Base-by-base conservation (phyloP, 768 basidiomycete species). In the Boletus bicolor region DNA sequence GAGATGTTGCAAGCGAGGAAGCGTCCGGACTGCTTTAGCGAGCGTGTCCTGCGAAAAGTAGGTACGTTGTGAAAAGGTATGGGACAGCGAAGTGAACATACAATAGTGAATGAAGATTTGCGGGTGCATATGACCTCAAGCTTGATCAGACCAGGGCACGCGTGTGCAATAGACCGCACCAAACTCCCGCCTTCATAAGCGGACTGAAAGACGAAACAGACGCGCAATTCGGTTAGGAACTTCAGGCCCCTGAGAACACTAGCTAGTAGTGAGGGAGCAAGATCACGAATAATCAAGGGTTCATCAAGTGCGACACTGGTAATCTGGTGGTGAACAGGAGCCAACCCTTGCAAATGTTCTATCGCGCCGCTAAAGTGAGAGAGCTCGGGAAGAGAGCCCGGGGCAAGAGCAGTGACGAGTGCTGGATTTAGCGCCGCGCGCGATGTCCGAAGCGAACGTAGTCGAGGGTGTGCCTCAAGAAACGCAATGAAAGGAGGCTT, bases 151-250 rank as follows among this genome's bases (percentile, higher is more conserved):
- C 79, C 77, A 11, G 88, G 87, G 63, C 87, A 89, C 0, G 85
- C 79, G 12, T 81, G 72, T 50, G 83, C 81, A 54, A 91, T 78
- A 4, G 85, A 83, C 44, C 85, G 81, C 35, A 91, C 75, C 54
- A 89, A 73, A 60, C 83, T 83, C 28, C 82, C 84, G 63, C 85
- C 85, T 60, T 91, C 88, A 63, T 89, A 89, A 63, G 84, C 83
- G 2, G 83, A 84, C 63, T 89, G 85, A 48, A 90, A 78, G 38
- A 81, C 78, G 64, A 90, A 90, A 15, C 81, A 75, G 42, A 90
- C 80, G 51, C 79, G 83, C 53, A 91, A 75, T 39, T 82, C 78
- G 12, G 75, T 78, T 26, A 91, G 76, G 5, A 75, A 74, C 19
- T 78, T 77, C 21, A 90, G 64, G 46, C 78, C 77, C 55, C 80